Conservation (phyloP, 345 rosid species). For the Linum lewisii region DNA sequence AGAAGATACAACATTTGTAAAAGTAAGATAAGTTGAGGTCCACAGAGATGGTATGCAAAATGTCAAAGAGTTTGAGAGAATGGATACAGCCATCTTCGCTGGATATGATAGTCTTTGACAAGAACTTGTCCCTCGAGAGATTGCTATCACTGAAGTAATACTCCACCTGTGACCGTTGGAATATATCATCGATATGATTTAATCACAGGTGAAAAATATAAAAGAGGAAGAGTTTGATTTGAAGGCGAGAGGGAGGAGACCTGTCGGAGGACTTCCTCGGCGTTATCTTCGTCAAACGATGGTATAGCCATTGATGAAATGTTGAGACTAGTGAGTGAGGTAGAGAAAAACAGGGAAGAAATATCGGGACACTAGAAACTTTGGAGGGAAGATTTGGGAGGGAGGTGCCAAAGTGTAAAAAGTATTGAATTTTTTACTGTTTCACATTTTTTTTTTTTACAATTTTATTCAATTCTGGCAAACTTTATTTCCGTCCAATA, state of each 20-base stretch:
- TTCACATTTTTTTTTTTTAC: too few species aligned
- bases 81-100: slow-evolving; percentile 81
- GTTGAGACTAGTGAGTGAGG: too few species aligned
- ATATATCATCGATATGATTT: background rate
- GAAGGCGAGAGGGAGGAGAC: slow-evolving; percentile 19
- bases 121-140: slow-evolving; percentile 69
- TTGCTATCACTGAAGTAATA: slow-evolving; percentile 95
- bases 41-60: too few species aligned
- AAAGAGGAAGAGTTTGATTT: background rate
- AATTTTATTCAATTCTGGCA: too few species aligned
- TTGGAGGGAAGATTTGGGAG: background rate
- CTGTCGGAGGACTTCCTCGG: slow-evolving; percentile 76
- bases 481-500: too few species aligned
- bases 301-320: slow-evolving; percentile 43
- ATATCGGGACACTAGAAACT: background rate
- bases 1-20: slow-evolving; percentile 1
- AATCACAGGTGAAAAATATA: background rate
- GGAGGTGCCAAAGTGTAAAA: too few species aligned
- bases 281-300: slow-evolving; percentile 48
- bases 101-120: slow-evolving; percentile 48
- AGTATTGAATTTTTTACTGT: too few species aligned
- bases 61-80: background rate
- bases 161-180: slow-evolving; percentile 51
- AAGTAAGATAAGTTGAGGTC: background rate
- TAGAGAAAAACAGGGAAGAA: background rate